Evolutionary conservation across 805 yeast species (phyloP), one percentile per base, ranked within the genome.

Genomic region (Candida vaughaniae): DNA sequence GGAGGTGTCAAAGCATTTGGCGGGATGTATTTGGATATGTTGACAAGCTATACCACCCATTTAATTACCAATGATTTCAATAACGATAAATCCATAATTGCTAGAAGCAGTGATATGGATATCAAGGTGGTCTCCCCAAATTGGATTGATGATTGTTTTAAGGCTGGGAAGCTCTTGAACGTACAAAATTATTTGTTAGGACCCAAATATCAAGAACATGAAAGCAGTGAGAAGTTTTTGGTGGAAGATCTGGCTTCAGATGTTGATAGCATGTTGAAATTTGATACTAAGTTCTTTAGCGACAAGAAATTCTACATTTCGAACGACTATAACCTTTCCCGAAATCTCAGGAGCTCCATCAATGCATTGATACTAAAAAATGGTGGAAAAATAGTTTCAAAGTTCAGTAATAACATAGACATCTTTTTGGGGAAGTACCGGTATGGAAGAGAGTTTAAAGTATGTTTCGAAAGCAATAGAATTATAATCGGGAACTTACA

Each of bases 21-120:
- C 2, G 98, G 96, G 3, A 80, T 76, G 22, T 79, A 69, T 51
- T 63, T 77, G 27, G 83, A 82, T 42, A 64, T 65, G 8, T 64
- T 90, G 20, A 80, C 87, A 6, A 73, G 74, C 36, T 75, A 74
- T 45, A 85, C 95, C 1, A 86, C 96, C 0, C 97, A 91, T 66
- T 69, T 88, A 23, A 64, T 91, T 15, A 75, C 91, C 0, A 52
- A 58, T 4, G 77, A 75, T 44, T 53, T 62, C 23, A 57, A 75
- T 3, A 75, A 78, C 37, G 85, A 78, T 36, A 78, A 78, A 41
- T 75, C 81, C 31, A 68, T 78, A 25, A 66, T 75, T 17, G 87
- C 85, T 1, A 64, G 69, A 3, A 60, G 72, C 31, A 58, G 58
- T 10, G 47, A 42, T 11, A 56, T 66, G 25, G 56, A 66, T 23